phyloP scores from a whole-genome alignment of 495 filamentous ascomycete species.

The Cladorrhinum samala region DNA sequence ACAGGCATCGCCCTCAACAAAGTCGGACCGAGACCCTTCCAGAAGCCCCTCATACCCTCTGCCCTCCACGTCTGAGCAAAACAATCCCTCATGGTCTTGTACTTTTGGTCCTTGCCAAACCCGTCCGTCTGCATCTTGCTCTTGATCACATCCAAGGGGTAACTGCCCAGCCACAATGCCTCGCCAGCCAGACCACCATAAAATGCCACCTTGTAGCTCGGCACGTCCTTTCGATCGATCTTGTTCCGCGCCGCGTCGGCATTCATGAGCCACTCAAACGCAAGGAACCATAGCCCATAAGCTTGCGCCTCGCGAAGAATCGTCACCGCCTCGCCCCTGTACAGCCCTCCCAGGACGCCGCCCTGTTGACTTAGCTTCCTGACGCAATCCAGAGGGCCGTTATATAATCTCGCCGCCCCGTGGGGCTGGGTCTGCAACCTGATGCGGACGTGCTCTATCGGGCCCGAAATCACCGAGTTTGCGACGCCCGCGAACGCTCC shows the following conservation, averaged over 20 bases:
- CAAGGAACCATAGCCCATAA: slow-evolving; percentile 91
- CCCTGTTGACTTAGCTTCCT: slow-evolving; percentile 66
- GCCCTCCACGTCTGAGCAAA: slow-evolving; percentile 73
- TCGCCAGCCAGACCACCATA: slow-evolving; percentile 94
- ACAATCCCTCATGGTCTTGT: slow-evolving; percentile 80
- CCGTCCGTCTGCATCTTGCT: slow-evolving; percentile 99
- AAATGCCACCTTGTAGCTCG: slow-evolving; percentile 75
- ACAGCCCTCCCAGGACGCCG: slow-evolving; percentile 66
- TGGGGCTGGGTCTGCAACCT: slow-evolving; percentile 97
- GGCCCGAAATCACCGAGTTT: slow-evolving; percentile 80
- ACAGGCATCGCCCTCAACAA: slow-evolving; percentile 95
- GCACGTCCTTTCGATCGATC: slow-evolving; percentile 67
- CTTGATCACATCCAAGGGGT: slow-evolving; percentile 96
- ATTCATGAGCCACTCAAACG: slow-evolving; percentile 96
- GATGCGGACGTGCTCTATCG: slow-evolving; percentile 97
- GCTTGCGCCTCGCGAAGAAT: slow-evolving; percentile 85
- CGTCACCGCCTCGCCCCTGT: slow-evolving; percentile 82
- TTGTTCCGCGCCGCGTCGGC: slow-evolving; percentile 69
- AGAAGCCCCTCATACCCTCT: slow-evolving; percentile 82
- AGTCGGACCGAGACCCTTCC: slow-evolving; percentile 94
- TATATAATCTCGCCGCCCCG: slow-evolving; percentile 65
- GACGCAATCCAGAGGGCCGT: slow-evolving; percentile 83
- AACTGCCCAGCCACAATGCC: slow-evolving; percentile 84
- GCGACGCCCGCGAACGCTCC: slow-evolving; percentile 90
- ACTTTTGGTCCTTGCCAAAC: slow-evolving; percentile 55